Evolutionary conservation across 352 stramenopile genomes (phyloP), one percentile per base, ranked within the genome.

Genomic region (Phytopythium delawarense): DNA sequence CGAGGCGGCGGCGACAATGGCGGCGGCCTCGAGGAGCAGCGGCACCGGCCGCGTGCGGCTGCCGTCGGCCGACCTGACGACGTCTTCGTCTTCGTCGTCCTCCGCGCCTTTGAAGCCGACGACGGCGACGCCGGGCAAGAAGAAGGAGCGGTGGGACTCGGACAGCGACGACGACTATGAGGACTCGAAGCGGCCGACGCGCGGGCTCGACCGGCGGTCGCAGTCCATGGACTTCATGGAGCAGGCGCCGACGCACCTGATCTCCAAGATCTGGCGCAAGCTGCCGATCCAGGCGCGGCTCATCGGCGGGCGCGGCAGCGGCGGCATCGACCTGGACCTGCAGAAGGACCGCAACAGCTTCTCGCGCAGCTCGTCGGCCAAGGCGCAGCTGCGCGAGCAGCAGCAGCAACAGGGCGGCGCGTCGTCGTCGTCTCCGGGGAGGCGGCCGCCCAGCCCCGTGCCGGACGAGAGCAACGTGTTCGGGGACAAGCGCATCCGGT

Each of bases 141-240:
- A 40, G 35, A 40, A 40, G 35, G 35, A 40, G 35, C 35, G 35
- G 34, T 89, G 74, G 79, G 72, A 84, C 64, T 89, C 78, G 42
- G 82, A 91, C 74, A 83, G 74, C 61, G 82, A 91, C 53, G 79
- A 89, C 45, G 79, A 88, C 53, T 91, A 81, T 57, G 79, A 91
- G 42, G 76, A 88, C 59, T 78, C 75, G n/a, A 74, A 71, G 30
- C 74, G 74, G 13, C 78, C 82, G 7, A 84, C 74, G 40, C 79
- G 76, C 23, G 79, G 79, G n/a, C 69, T 89, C 3, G 78, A 80
- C 44, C 72, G 78, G 1, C 79, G 82, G 15, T 88, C 79, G 8
- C 75, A 88, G 62, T 89, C 78, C 61, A 87, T 91, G 78, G 82
- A 91, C 69, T 88, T 88, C 56, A 84, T 91, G 78, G 79, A 91